Evolutionary conservation across 768 basidiomycete species (phyloP).

Genomic region (Macrocybe gigantea): DNA sequence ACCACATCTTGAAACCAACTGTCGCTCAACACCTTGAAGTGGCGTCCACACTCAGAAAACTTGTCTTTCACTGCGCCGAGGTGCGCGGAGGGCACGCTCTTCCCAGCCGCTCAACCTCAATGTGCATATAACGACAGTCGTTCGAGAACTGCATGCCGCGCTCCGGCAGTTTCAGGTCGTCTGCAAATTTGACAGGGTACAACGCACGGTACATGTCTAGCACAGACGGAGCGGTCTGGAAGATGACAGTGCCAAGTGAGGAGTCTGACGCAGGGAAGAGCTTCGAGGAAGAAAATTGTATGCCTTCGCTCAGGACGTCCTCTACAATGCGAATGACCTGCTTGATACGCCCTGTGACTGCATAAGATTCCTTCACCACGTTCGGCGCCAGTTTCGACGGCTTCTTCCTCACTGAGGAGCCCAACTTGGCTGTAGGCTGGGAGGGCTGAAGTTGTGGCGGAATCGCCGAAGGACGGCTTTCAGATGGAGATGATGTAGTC

Average conservation of each 20-base stretch:
- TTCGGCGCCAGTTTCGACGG: constrained; percentile 17
- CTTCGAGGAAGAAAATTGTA: constrained; percentile 51
- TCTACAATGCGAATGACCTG: constrained; percentile 52
- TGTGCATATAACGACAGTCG: constrained; percentile 65
- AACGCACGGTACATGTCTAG: constrained; percentile 80
- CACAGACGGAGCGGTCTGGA: constrained; percentile 55
- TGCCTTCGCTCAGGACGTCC: constrained; percentile 62
- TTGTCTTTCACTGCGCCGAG: constrained; percentile 32
- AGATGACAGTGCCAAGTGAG: constrained; percentile 47
- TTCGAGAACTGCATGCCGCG: constrained; percentile 75
- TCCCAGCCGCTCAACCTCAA: constrained; percentile 40
- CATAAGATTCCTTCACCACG: constrained; percentile 47
- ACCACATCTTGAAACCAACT: constrained; percentile 69
- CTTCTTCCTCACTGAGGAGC: constrained; percentile 16
- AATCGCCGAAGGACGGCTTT: constrained; percentile 15
- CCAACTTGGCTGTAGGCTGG: constrained; percentile 3
- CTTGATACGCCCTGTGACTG: constrained; percentile 52
- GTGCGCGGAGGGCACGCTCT: constrained; percentile 12
- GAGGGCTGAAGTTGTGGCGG: constrained; percentile 10
- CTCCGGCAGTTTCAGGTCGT: constrained; percentile 43
- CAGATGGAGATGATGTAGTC: constrained; percentile 13
- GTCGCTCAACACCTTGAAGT: constrained; percentile 52
- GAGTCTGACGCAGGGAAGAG: constrained; percentile 37
- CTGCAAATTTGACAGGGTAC: constrained; percentile 57
- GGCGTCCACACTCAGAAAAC: constrained; percentile 43